Evolutionary conservation across 768 basidiomycete genomes (phyloP).

Genomic region (Agrocybe pediades): DNA sequence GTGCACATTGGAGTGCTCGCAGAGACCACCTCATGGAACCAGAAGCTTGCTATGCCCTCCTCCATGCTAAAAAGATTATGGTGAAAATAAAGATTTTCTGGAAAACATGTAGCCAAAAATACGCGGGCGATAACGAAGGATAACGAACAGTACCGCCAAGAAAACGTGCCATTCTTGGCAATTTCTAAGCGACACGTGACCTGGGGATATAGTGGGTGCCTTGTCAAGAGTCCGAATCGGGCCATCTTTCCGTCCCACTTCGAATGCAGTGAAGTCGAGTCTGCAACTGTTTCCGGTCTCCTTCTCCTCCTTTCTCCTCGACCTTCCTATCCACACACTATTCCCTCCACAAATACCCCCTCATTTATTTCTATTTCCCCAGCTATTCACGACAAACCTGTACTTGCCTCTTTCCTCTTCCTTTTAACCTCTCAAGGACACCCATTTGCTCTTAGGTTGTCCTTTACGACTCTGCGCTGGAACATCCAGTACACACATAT

Average conservation of each 20-base stretch:
- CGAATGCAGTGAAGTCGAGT: slow-evolving; percentile 15
- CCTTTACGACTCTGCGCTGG: slow-evolving; percentile 23
- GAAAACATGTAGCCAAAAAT: neutral
- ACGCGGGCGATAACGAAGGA: neutral
- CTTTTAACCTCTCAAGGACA: neutral
- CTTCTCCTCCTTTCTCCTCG: slow-evolving; percentile 10
- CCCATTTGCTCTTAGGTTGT: neutral
- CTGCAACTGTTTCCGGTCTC: slow-evolving; percentile 12
- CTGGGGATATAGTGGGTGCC: slow-evolving; percentile 10
- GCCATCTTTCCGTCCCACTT: slow-evolving; percentile 18
- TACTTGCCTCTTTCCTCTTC: slow-evolving; percentile 50
- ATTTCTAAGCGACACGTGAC: slow-evolving; percentile 11
- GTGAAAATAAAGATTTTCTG: no score
- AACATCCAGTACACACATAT: slow-evolving; percentile 24
- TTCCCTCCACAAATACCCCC: slow-evolving; percentile 5
- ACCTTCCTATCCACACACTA: slow-evolving; percentile 11
- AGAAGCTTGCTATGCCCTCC: no score
- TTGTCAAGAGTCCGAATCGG: slow-evolving; percentile 11
- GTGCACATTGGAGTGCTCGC: neutral
- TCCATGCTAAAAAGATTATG: no score
- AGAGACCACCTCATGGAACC: no score
- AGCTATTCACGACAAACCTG: slow-evolving; percentile 6
- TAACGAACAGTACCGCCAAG: neutral
- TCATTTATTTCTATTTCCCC: neutral
- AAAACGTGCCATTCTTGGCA: slow-evolving; percentile 1